phyloP scores from a whole-genome alignment of 1,139 yeast species.

The Sugiyamaella japonica region DNA sequence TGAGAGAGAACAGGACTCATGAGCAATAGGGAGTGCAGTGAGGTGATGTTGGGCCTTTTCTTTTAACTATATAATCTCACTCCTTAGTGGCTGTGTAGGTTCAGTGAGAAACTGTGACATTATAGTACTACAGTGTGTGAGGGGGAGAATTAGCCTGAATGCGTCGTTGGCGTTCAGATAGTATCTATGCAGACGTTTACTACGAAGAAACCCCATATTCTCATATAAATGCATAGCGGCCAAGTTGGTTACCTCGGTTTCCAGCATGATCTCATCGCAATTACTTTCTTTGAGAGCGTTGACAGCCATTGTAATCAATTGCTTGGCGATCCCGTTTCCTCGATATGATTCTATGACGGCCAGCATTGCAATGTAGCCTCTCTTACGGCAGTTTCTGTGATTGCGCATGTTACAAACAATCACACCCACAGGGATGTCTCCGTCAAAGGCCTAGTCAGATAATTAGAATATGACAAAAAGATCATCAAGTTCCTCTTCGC shows the following conservation, averaged over 20 bases:
- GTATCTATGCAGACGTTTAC: constrained; percentile 80
- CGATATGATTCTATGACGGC: constrained; percentile 74
- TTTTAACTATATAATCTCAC: constrained; percentile 9
- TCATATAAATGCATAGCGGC: constrained; percentile 82
- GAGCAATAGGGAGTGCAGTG: background rate
- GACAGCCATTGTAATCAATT: constrained; percentile 62
- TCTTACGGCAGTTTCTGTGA: constrained; percentile 61
- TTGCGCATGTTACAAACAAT: constrained; percentile 81
- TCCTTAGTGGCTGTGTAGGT: constrained; percentile 1
- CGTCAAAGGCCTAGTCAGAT: constrained; percentile 31
- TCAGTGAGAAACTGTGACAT: constrained; percentile 41
- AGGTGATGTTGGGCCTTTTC: too few relatives aligned
- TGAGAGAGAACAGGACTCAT: background rate
- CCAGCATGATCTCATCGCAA: constrained; percentile 87
- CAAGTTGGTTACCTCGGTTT: constrained; percentile 80
- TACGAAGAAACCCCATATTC: constrained; percentile 79
- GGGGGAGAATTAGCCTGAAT: constrained; percentile 69
- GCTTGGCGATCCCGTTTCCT: constrained; percentile 79
- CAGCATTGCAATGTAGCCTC: constrained; percentile 96
- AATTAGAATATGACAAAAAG: background rate
- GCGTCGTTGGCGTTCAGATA: constrained; percentile 94
- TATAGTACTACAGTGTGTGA: constrained; percentile 52
- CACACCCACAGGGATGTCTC: constrained; percentile 60
- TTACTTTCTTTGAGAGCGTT: constrained; percentile 59
- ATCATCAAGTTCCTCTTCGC: background rate